Base-by-base conservation (phyloP, 73 alveolate genomes). In the Stentor roeselii region DNA sequence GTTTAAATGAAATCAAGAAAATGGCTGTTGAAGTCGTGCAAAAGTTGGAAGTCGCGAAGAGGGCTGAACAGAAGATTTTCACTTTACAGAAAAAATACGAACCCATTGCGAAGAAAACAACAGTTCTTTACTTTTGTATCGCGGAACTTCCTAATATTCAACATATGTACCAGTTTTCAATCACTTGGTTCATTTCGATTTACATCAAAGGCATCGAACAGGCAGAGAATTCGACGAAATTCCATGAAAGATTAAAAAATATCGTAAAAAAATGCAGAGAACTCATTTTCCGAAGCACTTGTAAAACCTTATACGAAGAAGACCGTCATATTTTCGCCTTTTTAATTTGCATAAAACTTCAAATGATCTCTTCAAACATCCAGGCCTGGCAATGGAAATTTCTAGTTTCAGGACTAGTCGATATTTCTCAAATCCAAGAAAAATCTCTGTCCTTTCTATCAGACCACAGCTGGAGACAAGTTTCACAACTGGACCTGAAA, bases 121-220 rank as follows among this genome's bases (percentile, higher is more conserved):
- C 99, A 0, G 94, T 89, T 67, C 92, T 96, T 59, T 96, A 88
- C 90, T 96, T 96, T 86, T 86, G 96, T 59, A 95, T 94, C 27
- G 83, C 92, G 58, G 95, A 88, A 59, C 41, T 89, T 82, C 82
- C 88, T 3, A 78, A 86, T 59, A 59, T 97, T 75, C 99, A 98
- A 87, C 98, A 96, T n/a, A 95, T 97, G 98, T 98, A 98, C 87
- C 97, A 98, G 91, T 98, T 93, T 92, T 93, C 99, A 31, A 92
- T 98, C 37, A 96, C 93, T 84, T 93, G 98, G 95, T 87, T 82
- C 76, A 91, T 91, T 83, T 86, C 85, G 42, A 83, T 94, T 86
- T 94, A 85, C 80, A 90, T 85, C 82, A 83, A 86, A 67, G 92
- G 93, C 75, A 82, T 67, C 3, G 83, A 59, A 40, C 88, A 86